Evolutionary conservation across 352 stramenopile genomes (phyloP), one percentile per base, ranked within the genome.

Genomic region (Phytophthora hybrid): DNA sequence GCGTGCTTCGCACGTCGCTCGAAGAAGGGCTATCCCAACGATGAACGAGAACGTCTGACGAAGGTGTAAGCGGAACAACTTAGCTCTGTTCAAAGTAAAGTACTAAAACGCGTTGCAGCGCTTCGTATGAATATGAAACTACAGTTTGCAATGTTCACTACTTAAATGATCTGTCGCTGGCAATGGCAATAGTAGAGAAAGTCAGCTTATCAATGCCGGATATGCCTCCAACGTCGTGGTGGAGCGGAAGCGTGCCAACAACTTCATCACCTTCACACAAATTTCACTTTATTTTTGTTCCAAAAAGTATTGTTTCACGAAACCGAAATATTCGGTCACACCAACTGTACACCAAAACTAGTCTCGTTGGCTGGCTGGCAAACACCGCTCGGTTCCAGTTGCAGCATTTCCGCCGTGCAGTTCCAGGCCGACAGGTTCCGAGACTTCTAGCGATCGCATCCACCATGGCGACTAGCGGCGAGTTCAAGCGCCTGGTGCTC

Each of bases 401-500:
- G 49, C 62, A 67, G 51, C 47, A 63, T 64, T 64, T 46, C 47
- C n/a, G 51, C 32, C 39, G 31, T 19, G 53, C 54, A 71, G 7
- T 46, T 51, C 18, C 39, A 41, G 37, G 21, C 31, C 60, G 31
- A 31, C 32, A 57, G 53, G 34, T 19, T 31, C 23, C 21, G 46
- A 46, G 49, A 66, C 5, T 46, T 37, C 31, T 21, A 57, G 2
- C n/a, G 19, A 39, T 18, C 52, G 19, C 55, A 37, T 32, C 41
- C n/a, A 54, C 49, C 41, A 93, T 91, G 85, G 86, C 85, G 65
- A 93, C 82, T 14, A 83, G 77, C 52, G 86, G 84, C 46, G 90
- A 97, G 78, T 97, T 95, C 79, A 93, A 95, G 78, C 85, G 88
- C 39, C 70, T 97, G 57, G 84, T 92, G 81, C 84, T 97, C 19